phyloP scores from a whole-genome alignment of 2,329 filamentous ascomycete genomes.

The Aspergillus nomiae region DNA sequence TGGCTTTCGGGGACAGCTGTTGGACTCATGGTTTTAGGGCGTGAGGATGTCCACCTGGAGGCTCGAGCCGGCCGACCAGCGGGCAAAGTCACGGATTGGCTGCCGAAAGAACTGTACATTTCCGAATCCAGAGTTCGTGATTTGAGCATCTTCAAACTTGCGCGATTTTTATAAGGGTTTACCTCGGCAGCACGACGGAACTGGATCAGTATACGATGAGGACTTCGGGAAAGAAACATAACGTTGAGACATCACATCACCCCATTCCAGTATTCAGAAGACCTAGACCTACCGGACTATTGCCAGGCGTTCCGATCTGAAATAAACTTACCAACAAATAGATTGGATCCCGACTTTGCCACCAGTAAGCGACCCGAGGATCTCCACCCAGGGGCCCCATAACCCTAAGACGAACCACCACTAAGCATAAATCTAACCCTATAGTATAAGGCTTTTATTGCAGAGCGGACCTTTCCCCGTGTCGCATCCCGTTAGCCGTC shows the following conservation, averaged over 20 bases:
- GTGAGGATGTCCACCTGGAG: slow-evolving; percentile 6
- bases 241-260: not conserved
- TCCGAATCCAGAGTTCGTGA: not conserved
- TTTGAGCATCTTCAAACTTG: slow-evolving; percentile 6
- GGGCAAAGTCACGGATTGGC: slow-evolving; percentile 12
- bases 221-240: not conserved
- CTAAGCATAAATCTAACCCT: slow-evolving; percentile 4
- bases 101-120: slow-evolving; percentile 10
- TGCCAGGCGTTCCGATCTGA: not conserved
- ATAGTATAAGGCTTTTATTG: not conserved
- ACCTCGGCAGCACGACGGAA: not conserved
- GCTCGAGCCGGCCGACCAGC: slow-evolving; percentile 11
- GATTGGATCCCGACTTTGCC: not conserved
- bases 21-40: slow-evolving; percentile 15
- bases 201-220: not conserved
- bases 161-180: slow-evolving; percentile 1
- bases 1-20: slow-evolving; percentile 18
- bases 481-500: not conserved
- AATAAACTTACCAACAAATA: not conserved
- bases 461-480: not conserved
- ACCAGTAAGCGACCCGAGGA: slow-evolving; percentile 2
- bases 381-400: not conserved
- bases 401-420: slow-evolving; percentile 1
- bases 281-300: not conserved
- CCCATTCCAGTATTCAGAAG: not conserved